Evolutionary conservation across 2,329 filamentous ascomycete species (phyloP), one percentile per base, ranked within the genome.

Genomic region (Nemania sp.): DNA sequence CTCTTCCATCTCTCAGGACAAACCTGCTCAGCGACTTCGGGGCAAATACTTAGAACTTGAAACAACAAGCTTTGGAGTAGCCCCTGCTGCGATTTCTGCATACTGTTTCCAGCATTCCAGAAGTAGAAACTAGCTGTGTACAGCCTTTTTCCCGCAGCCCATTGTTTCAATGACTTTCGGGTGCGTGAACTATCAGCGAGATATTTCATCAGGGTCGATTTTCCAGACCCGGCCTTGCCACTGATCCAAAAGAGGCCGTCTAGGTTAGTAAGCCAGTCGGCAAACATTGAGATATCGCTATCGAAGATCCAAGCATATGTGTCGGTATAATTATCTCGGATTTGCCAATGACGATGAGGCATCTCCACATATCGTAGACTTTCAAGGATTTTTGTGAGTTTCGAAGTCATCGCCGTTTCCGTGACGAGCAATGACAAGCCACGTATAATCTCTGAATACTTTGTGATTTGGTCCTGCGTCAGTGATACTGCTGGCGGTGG

Each of bases 1-100:
- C 13, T 26, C 22, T 51, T 27, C 24, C 47, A 51, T 51, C 41
- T 45, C 18, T 45, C 41, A n/a, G 41, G 41, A 20, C 18, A 45
- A 3, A 27, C 20, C 1, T n/a, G 47, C 7, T 11, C 8, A 2
- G 22, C 15, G 7, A 51, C 15, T 3, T 27, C 47, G 2, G 47
- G 47, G 5, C 24, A 24, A 10, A 15, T 18, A 11, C 8, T 11
- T 5, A 27, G 15, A 51, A 51, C 15, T n/a, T 51, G 22, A 27
- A 13, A 51, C 8, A 51, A 10, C 24, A 59, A 35, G 11, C 24
- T 24, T 13, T 38, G 56, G 10, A 59, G 56, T 3, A 59, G 56
- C n/a, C 56, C 56, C 26, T 32, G 26, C 10, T 35, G 18, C 11
- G 43, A 35, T n/a, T 49, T 59, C 47, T 59, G 56, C 29, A 59